phyloP scores from a whole-genome alignment of 495 filamentous ascomycete species.

The Chaetomium fimeti region DNA sequence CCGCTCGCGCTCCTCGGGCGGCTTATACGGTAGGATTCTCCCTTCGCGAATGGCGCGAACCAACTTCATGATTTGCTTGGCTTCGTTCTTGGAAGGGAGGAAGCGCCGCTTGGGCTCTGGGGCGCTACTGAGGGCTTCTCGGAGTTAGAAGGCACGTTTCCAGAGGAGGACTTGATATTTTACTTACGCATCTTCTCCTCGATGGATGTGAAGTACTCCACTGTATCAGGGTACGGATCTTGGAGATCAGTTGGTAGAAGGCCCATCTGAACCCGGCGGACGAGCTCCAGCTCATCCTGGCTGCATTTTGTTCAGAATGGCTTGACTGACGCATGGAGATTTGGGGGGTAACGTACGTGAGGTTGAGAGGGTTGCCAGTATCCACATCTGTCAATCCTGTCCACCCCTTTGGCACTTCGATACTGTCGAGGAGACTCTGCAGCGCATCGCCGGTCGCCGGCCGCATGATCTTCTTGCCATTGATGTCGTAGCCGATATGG shows the following conservation, averaged over 20 bases:
- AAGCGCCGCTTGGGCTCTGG: conserved; percentile 96
- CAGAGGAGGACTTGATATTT: background rate
- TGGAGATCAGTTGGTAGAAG: conserved; percentile 84
- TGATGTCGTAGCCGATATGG: conserved; percentile 98
- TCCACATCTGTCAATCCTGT: conserved; percentile 91
- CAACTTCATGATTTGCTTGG: conserved; percentile 96
- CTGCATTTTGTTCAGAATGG: conserved; percentile 37
- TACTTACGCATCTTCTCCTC: conserved; percentile 76
- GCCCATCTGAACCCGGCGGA: conserved; percentile 87
- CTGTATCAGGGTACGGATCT: conserved; percentile 85
- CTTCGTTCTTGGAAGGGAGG: conserved; percentile 95
- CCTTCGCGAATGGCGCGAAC: conserved; percentile 94
- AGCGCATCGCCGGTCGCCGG: conserved; percentile 91
- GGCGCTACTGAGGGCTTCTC: conserved; percentile 70
- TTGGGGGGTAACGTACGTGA: conserved; percentile 38
- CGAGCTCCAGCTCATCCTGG: conserved; percentile 81
- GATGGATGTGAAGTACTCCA: conserved; percentile 90
- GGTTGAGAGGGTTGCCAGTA: conserved; percentile 85
- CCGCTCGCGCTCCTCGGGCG: conserved; percentile 70
- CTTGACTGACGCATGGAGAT: background rate
- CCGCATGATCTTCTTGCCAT: conserved; percentile 95
- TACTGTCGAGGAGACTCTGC: conserved; percentile 91
- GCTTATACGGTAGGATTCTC: conserved; percentile 86
- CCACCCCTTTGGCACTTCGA: conserved; percentile 97
- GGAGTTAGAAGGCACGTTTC: conserved; percentile 11